A percentile compares a stretch with the other conserved stretches of the same genome.
phyloP scores from a whole-genome alignment of 208 protist species.

The Balamuthia mandrillaris region DNA sequence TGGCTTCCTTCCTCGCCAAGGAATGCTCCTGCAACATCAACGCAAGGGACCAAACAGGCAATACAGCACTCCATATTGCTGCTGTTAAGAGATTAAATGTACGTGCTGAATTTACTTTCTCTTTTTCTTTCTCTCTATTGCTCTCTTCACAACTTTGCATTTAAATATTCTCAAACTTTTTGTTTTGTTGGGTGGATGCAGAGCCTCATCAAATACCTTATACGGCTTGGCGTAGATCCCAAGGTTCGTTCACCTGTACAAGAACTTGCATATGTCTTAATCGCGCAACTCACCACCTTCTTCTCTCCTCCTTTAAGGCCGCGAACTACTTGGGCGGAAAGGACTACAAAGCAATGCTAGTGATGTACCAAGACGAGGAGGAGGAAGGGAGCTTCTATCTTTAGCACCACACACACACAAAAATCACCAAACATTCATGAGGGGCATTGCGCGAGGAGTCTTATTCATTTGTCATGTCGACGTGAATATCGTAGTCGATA shows the following conservation, averaged over 20 bases:
- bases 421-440: too few species aligned
- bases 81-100: slow-evolving; percentile 2
- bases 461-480: too few species aligned
- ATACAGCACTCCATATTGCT: slow-evolving; percentile 27
- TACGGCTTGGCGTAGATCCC: slow-evolving; percentile 18
- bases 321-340: slow-evolving; percentile 32
- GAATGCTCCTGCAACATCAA: slow-evolving; percentile 2
- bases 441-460: too few species aligned
- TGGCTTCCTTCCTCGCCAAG: not conserved
- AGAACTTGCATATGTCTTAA: not conserved
- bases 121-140: not conserved
- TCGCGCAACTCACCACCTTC: not conserved
- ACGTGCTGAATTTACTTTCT: not conserved
- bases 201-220: slow-evolving; percentile 22
- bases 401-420: not conserved
- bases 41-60: slow-evolving; percentile 19
- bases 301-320: not conserved
- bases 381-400: slow-evolving; percentile 27
- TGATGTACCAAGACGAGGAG: slow-evolving; percentile 6
- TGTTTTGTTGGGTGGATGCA: not conserved
- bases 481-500: too few species aligned
- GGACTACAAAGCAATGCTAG: slow-evolving; percentile 33
- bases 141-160: not conserved
- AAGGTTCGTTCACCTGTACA: not conserved
- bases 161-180: not conserved